phyloP scores from a whole-genome alignment of 805 yeast genomes.

The Saccharomyces eubayanus region DNA sequence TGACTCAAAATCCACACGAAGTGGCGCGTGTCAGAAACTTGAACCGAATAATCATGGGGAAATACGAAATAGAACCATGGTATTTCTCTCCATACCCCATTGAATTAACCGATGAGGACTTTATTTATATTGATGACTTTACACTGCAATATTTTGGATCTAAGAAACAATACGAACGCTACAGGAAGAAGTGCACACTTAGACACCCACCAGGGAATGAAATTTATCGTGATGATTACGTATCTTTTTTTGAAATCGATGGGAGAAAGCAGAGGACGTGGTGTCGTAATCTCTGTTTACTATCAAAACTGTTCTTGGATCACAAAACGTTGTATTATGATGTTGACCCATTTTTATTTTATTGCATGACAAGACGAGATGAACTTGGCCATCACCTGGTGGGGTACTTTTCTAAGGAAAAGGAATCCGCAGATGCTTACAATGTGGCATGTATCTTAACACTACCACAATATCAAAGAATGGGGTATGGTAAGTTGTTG shows the following conservation, averaged over 20 bases:
- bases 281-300: constrained; percentile 89
- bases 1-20: constrained; percentile 84
- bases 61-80: constrained; percentile 95
- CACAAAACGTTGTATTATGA: constrained; percentile 95
- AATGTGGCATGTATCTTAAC: constrained; percentile 96
- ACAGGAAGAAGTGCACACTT: constrained; percentile 76
- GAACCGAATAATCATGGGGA: constrained; percentile 71
- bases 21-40: constrained; percentile 87
- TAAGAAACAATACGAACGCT: constrained; percentile 83
- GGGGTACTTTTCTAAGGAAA: constrained; percentile 94
- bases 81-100: constrained; percentile 95
- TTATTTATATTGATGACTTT: constrained; percentile 84
- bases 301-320: constrained; percentile 86
- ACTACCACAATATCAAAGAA: constrained; percentile 91
- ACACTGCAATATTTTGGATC: constrained; percentile 85
- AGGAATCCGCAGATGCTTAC: constrained; percentile 89
- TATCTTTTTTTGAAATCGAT: constrained; percentile 94
- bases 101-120: constrained; percentile 88
- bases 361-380: constrained; percentile 88
- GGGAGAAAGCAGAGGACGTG: constrained; percentile 94
- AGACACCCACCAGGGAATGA: constrained; percentile 98
- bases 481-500: constrained; percentile 84
- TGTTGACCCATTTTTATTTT: constrained; percentile 94
- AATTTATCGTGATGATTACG: constrained; percentile 84
- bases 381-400: constrained; percentile 91